phyloP scores from a whole-genome alignment of 2,329 filamentous ascomycete species.

The Apiospora sp. region DNA sequence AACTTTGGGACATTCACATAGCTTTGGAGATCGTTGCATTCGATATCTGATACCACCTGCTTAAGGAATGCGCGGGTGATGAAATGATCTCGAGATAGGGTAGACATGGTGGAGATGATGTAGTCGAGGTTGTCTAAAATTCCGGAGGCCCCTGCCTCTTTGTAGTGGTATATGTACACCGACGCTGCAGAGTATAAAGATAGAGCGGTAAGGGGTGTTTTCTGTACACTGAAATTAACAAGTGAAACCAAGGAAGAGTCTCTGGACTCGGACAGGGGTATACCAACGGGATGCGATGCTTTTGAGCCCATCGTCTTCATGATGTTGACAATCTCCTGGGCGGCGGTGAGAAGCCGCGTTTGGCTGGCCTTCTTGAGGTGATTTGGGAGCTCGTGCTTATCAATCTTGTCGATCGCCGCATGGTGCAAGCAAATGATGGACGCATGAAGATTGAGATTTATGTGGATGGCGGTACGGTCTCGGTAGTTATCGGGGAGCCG shows the following conservation, averaged over 20 bases:
- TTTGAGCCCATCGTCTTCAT: slow-evolving; percentile 80
- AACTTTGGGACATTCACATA: slow-evolving; percentile 48
- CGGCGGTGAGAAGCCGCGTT: slow-evolving; percentile 77
- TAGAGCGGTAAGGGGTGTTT: slow-evolving; percentile 81
- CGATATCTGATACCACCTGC: slow-evolving; percentile 84
- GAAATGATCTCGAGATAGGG: slow-evolving; percentile 75
- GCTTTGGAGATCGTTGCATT: slow-evolving; percentile 54
- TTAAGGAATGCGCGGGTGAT: slow-evolving; percentile 86
- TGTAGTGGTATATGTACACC: slow-evolving; percentile 77
- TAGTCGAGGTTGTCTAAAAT: slow-evolving; percentile 69
- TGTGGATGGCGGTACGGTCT: slow-evolving; percentile 63
- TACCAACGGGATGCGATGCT: slow-evolving; percentile 70
- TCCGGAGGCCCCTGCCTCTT: slow-evolving; percentile 61
- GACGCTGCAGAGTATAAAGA: slow-evolving; percentile 86
- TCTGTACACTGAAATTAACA: slow-evolving; percentile 52
- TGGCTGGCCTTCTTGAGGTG: slow-evolving; percentile 66
- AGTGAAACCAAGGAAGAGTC: background rate
- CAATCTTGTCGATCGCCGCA: slow-evolving; percentile 83
- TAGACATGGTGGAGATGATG: slow-evolving; percentile 79
- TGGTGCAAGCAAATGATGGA: slow-evolving; percentile 89
- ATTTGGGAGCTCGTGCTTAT: slow-evolving; percentile 67
- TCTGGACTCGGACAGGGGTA: background rate
- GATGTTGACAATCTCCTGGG: slow-evolving; percentile 84
- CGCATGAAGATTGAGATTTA: slow-evolving; percentile 89
- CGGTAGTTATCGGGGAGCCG: slow-evolving; percentile 18